These are phyloP conservation scores for Erysiphe pisi DNA, from an alignment of 2,329 filamentous ascomycete species.

Conservation along the genomic window DNA sequence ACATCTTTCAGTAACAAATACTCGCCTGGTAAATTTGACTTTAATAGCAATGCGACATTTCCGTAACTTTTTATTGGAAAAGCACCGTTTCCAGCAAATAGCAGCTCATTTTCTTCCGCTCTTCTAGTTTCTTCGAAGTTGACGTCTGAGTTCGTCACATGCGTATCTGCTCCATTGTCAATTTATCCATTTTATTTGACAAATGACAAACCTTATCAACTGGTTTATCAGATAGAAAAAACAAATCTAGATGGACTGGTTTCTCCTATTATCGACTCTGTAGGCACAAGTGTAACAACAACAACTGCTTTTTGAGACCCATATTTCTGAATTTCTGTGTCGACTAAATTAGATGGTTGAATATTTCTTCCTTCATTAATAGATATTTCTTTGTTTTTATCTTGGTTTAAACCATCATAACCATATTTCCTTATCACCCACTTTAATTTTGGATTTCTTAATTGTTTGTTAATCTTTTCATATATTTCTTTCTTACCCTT, in stretches of 20 bases:
- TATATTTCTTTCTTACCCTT: conserved; percentile 9
- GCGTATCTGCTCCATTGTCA: conserved; percentile 2
- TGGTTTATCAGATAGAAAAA: background rate
- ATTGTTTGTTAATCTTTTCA: background rate
- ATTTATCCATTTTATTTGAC: conserved; percentile 24
- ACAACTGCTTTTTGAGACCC: conserved; percentile 7
- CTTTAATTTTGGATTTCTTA: conserved; percentile 19
- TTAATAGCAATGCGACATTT: background rate
- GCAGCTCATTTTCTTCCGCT: background rate
- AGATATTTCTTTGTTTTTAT: background rate
- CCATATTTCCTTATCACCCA: conserved; percentile 16
- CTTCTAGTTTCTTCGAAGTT: conserved; percentile 13
- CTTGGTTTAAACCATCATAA: background rate
- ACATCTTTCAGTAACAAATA: conserved; percentile 21
- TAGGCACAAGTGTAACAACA: background rate
- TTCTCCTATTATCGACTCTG: background rate
- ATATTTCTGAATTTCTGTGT: background rate
- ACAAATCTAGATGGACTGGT: background rate
- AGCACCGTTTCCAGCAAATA: background rate
- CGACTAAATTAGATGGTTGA: background rate
- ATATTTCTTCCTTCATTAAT: no score
- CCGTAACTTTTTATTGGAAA: background rate
- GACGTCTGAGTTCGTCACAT: background rate
- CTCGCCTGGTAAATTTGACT: background rate
- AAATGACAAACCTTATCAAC: background rate